Conservation (phyloP, 1,139 yeast species). For the Kluyveromyces sp. region DNA sequence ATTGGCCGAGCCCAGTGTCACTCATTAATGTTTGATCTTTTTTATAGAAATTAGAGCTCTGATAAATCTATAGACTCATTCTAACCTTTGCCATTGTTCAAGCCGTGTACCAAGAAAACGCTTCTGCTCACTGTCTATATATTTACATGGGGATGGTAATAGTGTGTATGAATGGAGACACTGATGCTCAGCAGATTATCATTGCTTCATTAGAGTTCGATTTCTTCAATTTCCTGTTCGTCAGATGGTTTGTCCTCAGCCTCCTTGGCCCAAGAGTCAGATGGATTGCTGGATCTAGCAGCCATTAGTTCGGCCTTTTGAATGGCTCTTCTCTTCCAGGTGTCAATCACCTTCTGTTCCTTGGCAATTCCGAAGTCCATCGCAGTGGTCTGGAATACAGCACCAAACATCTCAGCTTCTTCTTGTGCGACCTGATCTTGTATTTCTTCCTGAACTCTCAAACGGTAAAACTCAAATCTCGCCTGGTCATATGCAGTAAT, state of each 20-base stretch:
- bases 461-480: conserved; percentile 76
- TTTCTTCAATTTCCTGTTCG: conserved; percentile 9
- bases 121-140: background rate
- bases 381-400: conserved; percentile 55
- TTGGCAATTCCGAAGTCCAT: conserved; percentile 60
- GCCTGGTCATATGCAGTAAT: conserved; percentile 78
- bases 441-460: conserved; percentile 79
- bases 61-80: too few relatives aligned
- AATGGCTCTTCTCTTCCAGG: conserved; percentile 69
- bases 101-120: background rate
- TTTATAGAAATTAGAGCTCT: background rate
- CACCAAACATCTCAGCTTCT: conserved; percentile 82
- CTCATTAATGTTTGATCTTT: background rate
- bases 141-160: background rate
- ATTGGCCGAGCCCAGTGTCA: too few relatives aligned
- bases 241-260: conserved; percentile 12
- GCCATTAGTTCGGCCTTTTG: conserved; percentile 45
- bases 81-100: too few relatives aligned
- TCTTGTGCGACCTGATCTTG: conserved; percentile 69
- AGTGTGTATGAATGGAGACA: background rate
- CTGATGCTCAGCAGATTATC: background rate
- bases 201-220: conserved; percentile 7
- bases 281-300: conserved; percentile 39
- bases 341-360: conserved; percentile 65
- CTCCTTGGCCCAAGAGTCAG: conserved; percentile 32